Evolutionary conservation across 2,329 filamentous ascomycete species (phyloP).

Genomic region (Aspergillus sp.): DNA sequence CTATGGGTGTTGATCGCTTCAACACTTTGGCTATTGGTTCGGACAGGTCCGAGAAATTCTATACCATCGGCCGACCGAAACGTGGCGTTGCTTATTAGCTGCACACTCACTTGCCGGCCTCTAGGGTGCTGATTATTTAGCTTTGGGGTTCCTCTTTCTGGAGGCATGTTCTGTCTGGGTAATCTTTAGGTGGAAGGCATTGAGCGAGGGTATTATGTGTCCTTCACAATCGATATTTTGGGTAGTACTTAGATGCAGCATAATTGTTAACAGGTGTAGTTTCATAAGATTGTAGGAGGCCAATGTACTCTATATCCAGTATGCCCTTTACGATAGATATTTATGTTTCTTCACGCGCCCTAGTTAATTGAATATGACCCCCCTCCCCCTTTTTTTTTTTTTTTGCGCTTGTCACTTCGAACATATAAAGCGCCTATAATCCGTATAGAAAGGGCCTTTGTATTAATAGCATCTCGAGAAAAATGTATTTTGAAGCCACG

Average conservation of each 20-base stretch:
- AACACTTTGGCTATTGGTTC: slow-evolving; percentile 47
- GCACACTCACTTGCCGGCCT: background rate
- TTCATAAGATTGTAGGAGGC: background rate
- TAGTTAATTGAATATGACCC: too few relatives aligned
- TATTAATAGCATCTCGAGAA: background rate
- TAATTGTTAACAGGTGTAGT: background rate
- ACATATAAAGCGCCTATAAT: background rate
- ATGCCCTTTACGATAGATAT: background rate
- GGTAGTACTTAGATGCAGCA: background rate
- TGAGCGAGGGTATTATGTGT: background rate
- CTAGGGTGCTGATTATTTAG: too few relatives aligned
- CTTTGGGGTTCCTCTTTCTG: background rate
- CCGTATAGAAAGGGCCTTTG: background rate
- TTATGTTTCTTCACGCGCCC: background rate
- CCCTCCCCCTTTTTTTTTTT: too few relatives aligned
- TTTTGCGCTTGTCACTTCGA: too few relatives aligned
- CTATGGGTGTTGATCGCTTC: slow-evolving; percentile 48
- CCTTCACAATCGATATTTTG: background rate
- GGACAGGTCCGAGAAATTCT: slow-evolving; percentile 36
- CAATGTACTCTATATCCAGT: background rate
- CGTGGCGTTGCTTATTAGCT: slow-evolving; percentile 39
- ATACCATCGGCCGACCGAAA: slow-evolving; percentile 41
- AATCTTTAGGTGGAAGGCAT: background rate
- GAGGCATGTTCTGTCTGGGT: background rate
- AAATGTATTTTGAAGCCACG: background rate